Conservation (phyloP, 148 eudicot species). For the Cornus kousa region DNA sequence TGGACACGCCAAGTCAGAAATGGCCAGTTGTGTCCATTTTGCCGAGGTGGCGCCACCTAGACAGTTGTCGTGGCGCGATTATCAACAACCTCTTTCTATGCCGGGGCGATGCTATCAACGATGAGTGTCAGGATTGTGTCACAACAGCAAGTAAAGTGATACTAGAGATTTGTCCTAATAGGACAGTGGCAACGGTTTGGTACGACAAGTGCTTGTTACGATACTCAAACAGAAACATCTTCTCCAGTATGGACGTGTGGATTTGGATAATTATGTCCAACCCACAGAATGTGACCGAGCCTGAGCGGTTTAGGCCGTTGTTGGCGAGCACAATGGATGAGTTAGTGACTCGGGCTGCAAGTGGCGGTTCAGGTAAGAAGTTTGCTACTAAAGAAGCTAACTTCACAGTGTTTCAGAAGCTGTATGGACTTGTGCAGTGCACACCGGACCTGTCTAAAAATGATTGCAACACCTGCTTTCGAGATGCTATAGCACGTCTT, state of each 20-base stretch:
- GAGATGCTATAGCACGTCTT: constrained; percentile 1
- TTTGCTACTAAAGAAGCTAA: constrained; percentile 12
- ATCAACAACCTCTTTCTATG: constrained; percentile 44
- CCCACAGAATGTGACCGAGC: constrained; percentile 2
- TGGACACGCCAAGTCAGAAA: no score
- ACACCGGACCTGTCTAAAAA: constrained; percentile 27
- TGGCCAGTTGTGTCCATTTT: no score
- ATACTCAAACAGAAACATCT: constrained; percentile 23
- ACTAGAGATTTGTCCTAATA: constrained; percentile 7
- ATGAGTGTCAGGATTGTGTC: constrained; percentile 19
- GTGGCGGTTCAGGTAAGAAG: constrained; percentile 13
- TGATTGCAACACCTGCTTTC: constrained; percentile 22
- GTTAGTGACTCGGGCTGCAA: constrained; percentile 9
- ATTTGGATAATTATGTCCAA: background rate
- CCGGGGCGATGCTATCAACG: constrained; percentile 28
- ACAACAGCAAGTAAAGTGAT: no score
- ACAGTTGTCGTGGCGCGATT: no score
- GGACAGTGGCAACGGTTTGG: constrained; percentile 26
- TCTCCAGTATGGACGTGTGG: background rate
- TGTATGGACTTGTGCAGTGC: constrained; percentile 39
- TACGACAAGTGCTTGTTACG: constrained; percentile 35
- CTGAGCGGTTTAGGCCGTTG: background rate
- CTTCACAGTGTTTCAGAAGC: background rate
- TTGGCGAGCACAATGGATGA: background rate
- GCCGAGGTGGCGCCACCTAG: no score